Evolutionary conservation across 2,329 filamentous ascomycete genomes (phyloP).

Genomic region (Penicillium polonicum): DNA sequence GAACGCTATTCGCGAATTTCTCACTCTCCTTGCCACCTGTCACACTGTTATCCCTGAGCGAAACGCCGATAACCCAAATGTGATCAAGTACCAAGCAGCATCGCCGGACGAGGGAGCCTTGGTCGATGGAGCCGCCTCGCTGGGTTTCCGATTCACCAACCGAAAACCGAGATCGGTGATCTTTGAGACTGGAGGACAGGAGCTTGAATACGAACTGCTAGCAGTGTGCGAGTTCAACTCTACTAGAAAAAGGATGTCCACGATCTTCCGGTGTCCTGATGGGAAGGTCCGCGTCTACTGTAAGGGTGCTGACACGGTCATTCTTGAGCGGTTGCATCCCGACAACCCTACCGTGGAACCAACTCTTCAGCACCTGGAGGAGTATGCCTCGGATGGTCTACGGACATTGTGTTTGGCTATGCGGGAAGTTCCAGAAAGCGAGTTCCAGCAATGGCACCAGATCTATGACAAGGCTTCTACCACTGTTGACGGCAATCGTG

Average conservation of each 20-base stretch:
- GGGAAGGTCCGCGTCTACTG: conserved; percentile 91
- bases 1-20: conserved; percentile 75
- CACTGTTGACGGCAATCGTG: conserved; percentile 86
- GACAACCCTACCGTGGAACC: conserved; percentile 83
- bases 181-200: conserved; percentile 70
- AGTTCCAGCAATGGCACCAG: conserved; percentile 82
- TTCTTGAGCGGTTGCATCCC: conserved; percentile 80
- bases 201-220: conserved; percentile 82
- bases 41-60: conserved; percentile 96
- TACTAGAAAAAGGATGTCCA: conserved; percentile 94
- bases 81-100: conserved; percentile 96
- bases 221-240: conserved; percentile 99
- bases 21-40: conserved; percentile 81
- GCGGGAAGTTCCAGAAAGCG: conserved; percentile 85
- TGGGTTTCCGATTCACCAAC: conserved; percentile 89
- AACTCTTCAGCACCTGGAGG: conserved; percentile 94
- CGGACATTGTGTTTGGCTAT: conserved; percentile 92
- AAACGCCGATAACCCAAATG: conserved; percentile 70
- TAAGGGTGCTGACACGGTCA: conserved; percentile 97
- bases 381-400: conserved; percentile 94
- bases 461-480: conserved; percentile 86
- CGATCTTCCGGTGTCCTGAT: conserved; percentile 93
- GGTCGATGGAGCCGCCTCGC: conserved; percentile 79
- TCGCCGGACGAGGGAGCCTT: conserved; percentile 97
- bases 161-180: conserved; percentile 86